phyloP scores from a whole-genome alignment of 805 yeast species.

The Ogataea thermomethanolica region DNA sequence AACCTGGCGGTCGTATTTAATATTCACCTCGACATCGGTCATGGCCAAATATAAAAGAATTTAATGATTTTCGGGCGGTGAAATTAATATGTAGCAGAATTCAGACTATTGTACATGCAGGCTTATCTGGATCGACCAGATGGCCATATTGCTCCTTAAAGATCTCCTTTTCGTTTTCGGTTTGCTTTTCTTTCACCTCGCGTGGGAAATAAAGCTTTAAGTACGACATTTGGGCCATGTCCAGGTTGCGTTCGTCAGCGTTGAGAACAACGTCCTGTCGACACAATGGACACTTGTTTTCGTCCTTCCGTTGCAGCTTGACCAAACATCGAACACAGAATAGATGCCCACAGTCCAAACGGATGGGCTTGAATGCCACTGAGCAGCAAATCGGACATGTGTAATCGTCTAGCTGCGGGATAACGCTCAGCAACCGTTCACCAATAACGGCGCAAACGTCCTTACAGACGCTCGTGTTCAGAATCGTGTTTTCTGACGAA shows the following conservation, averaged over 20 bases:
- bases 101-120: slow-evolving; percentile 21
- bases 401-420: slow-evolving; percentile 76
- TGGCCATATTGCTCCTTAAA: slow-evolving; percentile 40
- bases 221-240: slow-evolving; percentile 46
- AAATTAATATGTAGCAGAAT: not conserved
- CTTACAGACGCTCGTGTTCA: slow-evolving; percentile 43
- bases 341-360: slow-evolving; percentile 59
- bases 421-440: slow-evolving; percentile 47
- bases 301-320: slow-evolving; percentile 56
- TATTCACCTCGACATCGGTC: slow-evolving; percentile 37
- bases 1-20: slow-evolving; percentile 80
- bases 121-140: slow-evolving; percentile 27
- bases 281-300: slow-evolving; percentile 68
- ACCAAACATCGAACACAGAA: slow-evolving; percentile 74
- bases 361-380: slow-evolving; percentile 69
- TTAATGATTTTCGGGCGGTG: not conserved
- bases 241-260: slow-evolving; percentile 62
- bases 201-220: slow-evolving; percentile 61
- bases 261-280: slow-evolving; percentile 48
- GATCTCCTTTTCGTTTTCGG: slow-evolving; percentile 48
- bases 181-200: slow-evolving; percentile 61
- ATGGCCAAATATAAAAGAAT: slow-evolving; percentile 10
- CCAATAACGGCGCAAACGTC: slow-evolving; percentile 55
- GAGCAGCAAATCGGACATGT: slow-evolving; percentile 70
- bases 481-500: slow-evolving; percentile 19